Base-by-base conservation (phyloP, 1,139 yeast genomes). In the Pichia sp. region DNA sequence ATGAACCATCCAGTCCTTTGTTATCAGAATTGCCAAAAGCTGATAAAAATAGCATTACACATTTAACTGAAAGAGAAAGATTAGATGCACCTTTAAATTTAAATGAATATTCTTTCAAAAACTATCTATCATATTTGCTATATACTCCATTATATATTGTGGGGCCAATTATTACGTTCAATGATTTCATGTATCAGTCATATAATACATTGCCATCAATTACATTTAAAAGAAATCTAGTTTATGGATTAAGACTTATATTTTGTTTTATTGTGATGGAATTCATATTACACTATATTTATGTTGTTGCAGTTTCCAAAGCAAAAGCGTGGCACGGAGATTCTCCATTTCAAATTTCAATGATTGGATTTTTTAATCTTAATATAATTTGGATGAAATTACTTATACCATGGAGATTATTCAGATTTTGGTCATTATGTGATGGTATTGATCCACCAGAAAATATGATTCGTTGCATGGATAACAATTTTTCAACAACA, bases 391-490 rank as follows among this genome's bases (percentile, higher is more conserved):
- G 99, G 98, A 76, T 93, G 58, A 86, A 93, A 69, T 75, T 95
- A 42, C 75, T 95, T 55, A 84, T 95, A 51, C 99, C 99, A 2
- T 95, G 99, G 99, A 77, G 99, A 64, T 71, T 93, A 50, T 95
- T 95, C 71, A 74, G 99, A 58, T 74, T 93, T 61, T 95, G 99
- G 99, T 80, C 95, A 10, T 72, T 95, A 57, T 63, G 88, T 19
- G 99, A 95, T 69, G 89, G 89, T 0, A 88, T 93, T 52, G 99
- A 93, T 65, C 89, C 98, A 0, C 98, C 99, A 1, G 99, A 95
- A 66, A 95, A 95, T 64, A 95, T 95, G 99, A 83, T 95, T 53
- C 75, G 99, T 53, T 91, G 99, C 66, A 89, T 95, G 81, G 87
- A 89, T 67, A 89, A 95, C 68, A 95, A 93, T 68, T 93, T 85